Percentiles rank a stretch among this genome's conserved stretches.
These are phyloP conservation scores for Clavispora fructus DNA, from an alignment of 805 yeast species.

Conservation along the genomic window DNA sequence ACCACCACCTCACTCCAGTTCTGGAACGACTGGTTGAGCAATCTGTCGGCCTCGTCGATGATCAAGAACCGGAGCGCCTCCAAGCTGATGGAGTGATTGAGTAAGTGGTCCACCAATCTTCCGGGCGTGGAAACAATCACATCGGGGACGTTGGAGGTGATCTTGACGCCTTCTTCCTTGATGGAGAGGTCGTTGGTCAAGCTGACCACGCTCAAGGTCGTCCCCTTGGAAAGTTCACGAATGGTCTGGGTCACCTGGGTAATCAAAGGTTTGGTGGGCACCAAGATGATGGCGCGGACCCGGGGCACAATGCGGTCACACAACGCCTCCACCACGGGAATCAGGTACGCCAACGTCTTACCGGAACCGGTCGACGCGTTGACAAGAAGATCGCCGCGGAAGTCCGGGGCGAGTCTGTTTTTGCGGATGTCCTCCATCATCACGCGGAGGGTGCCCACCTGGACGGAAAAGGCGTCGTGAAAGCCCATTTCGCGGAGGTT, in stretches of 20 bases:
- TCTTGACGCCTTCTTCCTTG: slow-evolving; percentile 58
- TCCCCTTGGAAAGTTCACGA: slow-evolving; percentile 55
- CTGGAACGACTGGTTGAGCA: slow-evolving; percentile 85
- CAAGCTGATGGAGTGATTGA: slow-evolving; percentile 39
- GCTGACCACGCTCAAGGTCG: slow-evolving; percentile 58
- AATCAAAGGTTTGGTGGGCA: slow-evolving; percentile 87
- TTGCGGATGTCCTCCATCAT: slow-evolving; percentile 40
- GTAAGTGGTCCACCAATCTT: slow-evolving; percentile 71
- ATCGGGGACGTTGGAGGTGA: slow-evolving; percentile 52
- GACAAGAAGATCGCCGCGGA: slow-evolving; percentile 73
- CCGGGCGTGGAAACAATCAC: slow-evolving; percentile 73
- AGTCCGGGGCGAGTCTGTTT: slow-evolving; percentile 42
- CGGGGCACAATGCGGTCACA: slow-evolving; percentile 61
- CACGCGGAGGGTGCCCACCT: slow-evolving; percentile 58
- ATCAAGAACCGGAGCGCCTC: slow-evolving; percentile 55
- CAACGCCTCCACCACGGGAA: slow-evolving; percentile 76
- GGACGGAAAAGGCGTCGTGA: slow-evolving; percentile 69
- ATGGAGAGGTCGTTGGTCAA: slow-evolving; percentile 48
- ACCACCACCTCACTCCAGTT: slow-evolving; percentile 75
- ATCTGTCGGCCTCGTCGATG: slow-evolving; percentile 77
- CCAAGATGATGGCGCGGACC: slow-evolving; percentile 68
- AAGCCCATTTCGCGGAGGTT: slow-evolving; percentile 47
- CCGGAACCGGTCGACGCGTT: slow-evolving; percentile 97
- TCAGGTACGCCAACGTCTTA: slow-evolving; percentile 81
- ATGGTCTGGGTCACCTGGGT: slow-evolving; percentile 73